phyloP scores from a whole-genome alignment of 2,329 filamentous ascomycete species.

The Cercospora zeina region DNA sequence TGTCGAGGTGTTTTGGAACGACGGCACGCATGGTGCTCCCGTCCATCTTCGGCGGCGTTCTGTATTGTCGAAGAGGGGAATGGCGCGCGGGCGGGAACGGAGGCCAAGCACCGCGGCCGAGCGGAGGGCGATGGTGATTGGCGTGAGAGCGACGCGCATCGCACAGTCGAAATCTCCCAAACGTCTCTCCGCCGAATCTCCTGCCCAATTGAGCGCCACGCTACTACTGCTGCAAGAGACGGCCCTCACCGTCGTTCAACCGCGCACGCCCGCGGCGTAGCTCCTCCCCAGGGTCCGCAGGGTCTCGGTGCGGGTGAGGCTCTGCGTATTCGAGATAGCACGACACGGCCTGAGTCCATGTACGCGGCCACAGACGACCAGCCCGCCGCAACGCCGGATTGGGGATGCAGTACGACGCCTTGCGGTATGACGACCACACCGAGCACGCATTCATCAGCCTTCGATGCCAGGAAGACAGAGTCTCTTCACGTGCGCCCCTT shows the following conservation, averaged over 20 bases:
- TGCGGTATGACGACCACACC: too few relatives aligned
- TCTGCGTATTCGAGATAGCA: neutral
- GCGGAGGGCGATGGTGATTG: neutral
- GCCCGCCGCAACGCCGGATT: too few relatives aligned
- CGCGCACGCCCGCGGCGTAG: neutral
- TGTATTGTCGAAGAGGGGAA: constrained; percentile 12
- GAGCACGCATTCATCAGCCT: too few relatives aligned
- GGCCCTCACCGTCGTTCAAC: constrained; percentile 16
- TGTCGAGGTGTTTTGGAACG: neutral
- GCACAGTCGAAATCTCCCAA: constrained; percentile 19
- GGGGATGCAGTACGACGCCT: too few relatives aligned
- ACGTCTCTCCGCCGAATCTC: constrained; percentile 7
- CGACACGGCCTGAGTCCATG: neutral
- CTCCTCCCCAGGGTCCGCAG: neutral
- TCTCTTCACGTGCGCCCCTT: constrained; percentile 25
- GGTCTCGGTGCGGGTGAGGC: neutral
- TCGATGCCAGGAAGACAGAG: constrained; percentile 2
- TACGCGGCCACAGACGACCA: too few relatives aligned
- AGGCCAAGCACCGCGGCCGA: neutral
- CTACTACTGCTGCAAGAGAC: constrained; percentile 2
- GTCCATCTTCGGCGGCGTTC: constrained; percentile 1
- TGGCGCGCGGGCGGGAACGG: constrained; percentile 4
- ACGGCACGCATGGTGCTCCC: neutral
- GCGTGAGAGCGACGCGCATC: neutral
- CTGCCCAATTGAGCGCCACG: neutral